phyloP scores from a whole-genome alignment of 257 asterid species.

The Solanum bulbocastanum region DNA sequence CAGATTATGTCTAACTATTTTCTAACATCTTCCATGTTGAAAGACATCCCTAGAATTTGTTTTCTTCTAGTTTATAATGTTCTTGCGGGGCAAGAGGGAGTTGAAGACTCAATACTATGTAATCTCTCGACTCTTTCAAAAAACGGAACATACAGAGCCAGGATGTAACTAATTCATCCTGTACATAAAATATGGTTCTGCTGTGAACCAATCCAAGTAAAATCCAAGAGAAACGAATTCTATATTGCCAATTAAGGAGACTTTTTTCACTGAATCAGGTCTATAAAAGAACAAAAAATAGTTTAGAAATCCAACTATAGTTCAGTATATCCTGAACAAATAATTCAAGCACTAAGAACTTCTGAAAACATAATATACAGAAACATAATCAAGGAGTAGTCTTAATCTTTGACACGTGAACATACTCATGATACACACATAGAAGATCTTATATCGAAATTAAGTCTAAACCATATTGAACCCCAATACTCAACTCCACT shows the following conservation, averaged over 20 bases:
- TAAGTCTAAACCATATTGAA: background rate
- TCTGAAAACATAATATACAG: background rate
- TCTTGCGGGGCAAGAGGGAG: background rate
- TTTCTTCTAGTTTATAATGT: background rate
- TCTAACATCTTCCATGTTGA: background rate
- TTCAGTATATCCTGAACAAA: background rate
- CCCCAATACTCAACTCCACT: background rate
- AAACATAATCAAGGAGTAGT: background rate
- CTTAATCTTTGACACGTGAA: background rate
- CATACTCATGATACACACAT: accelerated
- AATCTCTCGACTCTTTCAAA: background rate
- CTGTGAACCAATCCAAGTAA: background rate
- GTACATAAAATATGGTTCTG: background rate
- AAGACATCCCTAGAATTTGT: background rate
- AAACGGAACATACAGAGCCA: background rate
- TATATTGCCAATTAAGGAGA: background rate
- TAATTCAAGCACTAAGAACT: background rate
- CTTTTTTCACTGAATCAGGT: background rate
- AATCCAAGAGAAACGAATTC: background rate
- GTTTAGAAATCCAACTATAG: background rate
- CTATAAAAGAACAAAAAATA: background rate
- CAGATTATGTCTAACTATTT: background rate
- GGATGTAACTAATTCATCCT: background rate
- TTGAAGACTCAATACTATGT: background rate
- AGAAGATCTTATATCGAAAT: background rate